Conservation (phyloP, 441 rosid species). For the Euphorbia neoarborescens region DNA sequence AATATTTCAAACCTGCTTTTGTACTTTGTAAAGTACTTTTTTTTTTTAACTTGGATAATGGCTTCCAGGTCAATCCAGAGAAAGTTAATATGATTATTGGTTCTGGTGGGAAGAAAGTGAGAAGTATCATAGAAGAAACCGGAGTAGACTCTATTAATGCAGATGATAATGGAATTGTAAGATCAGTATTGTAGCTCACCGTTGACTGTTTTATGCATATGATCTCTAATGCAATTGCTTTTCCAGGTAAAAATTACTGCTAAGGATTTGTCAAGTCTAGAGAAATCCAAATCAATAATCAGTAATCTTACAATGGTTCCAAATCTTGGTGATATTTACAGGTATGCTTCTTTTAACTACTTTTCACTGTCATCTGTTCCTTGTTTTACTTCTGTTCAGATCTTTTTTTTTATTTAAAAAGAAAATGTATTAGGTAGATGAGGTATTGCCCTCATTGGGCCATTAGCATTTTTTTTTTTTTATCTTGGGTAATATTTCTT, state of each 20-base stretch:
- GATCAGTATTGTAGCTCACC: conserved; percentile 23
- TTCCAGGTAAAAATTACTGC: conserved; percentile 85
- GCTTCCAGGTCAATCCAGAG: conserved; percentile 62
- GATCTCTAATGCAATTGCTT: conserved; percentile 19
- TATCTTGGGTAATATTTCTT: not conserved
- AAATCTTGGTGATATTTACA: conserved; percentile 73
- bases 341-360: conserved; percentile 33
- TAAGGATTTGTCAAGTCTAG: conserved; percentile 67
- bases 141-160: conserved; percentile 91
- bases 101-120: conserved; percentile 96
- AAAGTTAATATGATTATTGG: conserved; percentile 83
- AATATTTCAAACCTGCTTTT: conserved; percentile 17
- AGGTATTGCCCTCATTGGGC: not conserved
- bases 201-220: conserved; percentile 20
- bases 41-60: conserved; percentile 7
- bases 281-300: conserved; percentile 74
- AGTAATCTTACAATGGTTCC: conserved; percentile 80
- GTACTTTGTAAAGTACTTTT: conserved; percentile 17
- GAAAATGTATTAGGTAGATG: not conserved
- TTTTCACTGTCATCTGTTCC: not conserved
- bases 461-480: conserved; percentile 6
- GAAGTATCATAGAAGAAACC: conserved; percentile 90
- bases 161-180: conserved; percentile 81
- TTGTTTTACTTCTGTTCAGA: not conserved
- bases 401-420: not conserved